phyloP scores from a whole-genome alignment of 148 eudicot species.

The Vaccinium darrowii region DNA sequence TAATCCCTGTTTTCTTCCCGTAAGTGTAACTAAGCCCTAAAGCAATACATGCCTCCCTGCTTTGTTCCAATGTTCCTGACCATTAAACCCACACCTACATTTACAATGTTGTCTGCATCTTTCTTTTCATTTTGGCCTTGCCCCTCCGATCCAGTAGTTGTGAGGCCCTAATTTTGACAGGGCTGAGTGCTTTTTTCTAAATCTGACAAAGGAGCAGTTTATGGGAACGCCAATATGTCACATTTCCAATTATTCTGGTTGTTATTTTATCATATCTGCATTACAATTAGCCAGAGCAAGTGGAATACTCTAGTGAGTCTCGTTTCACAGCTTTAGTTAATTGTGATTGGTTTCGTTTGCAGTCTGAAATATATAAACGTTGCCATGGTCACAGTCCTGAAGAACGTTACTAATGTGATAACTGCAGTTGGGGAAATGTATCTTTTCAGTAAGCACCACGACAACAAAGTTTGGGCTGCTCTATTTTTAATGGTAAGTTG shows the following conservation, averaged over 20 bases:
- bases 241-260: slow-evolving; percentile 3
- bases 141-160: not conserved
- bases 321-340: not conserved
- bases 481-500: slow-evolving; percentile 86
- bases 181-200: not conserved
- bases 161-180: not conserved
- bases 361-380: slow-evolving; percentile 90
- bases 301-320: not conserved
- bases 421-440: slow-evolving; percentile 99
- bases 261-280: not conserved
- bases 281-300: not conserved
- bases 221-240: not conserved
- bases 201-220: not conserved
- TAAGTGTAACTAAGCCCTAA: not conserved
- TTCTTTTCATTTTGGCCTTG: not conserved
- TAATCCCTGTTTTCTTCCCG: not conserved
- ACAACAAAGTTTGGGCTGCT: slow-evolving; percentile 94
- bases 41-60: not conserved
- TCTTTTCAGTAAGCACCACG: slow-evolving; percentile 84
- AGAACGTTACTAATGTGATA: slow-evolving; percentile 97
- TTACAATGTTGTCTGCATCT: not conserved
- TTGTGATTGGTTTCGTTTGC: slow-evolving; percentile 32
- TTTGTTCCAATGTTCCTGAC: not conserved
- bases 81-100: not conserved
- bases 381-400: slow-evolving; percentile 98